phyloP scores from a whole-genome alignment of 495 filamentous ascomycete genomes.

The Eremomyces bilateralis region DNA sequence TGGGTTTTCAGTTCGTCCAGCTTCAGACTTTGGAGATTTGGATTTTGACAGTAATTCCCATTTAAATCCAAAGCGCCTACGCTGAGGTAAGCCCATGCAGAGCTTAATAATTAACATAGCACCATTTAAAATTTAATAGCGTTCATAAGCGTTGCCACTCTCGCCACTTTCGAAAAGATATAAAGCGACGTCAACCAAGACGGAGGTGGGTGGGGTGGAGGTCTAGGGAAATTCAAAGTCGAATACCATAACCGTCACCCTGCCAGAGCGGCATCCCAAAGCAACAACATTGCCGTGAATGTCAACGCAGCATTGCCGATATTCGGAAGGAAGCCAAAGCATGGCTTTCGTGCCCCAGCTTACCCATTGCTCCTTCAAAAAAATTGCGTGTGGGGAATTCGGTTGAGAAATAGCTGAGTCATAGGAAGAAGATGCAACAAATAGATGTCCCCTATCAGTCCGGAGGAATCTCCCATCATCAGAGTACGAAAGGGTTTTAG shows the following conservation, averaged over 20 bases:
- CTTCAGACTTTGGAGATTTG: too few relatives aligned
- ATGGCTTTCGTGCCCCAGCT: neutral
- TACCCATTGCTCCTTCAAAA: slow-evolving; percentile 2
- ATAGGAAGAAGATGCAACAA: neutral
- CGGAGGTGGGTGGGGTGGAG: slow-evolving; percentile 2
- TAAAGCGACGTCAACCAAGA: neutral
- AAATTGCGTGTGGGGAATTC: neutral
- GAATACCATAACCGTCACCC: slow-evolving; percentile 1
- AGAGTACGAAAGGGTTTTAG: slow-evolving; percentile 1
- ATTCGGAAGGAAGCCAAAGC: too few relatives aligned
- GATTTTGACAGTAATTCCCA: too few relatives aligned
- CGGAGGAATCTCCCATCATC: slow-evolving; percentile 3
- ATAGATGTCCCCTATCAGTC: slow-evolving; percentile 1
- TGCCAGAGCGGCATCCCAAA: slow-evolving; percentile 1
- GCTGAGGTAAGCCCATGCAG: too few relatives aligned
- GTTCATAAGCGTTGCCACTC: too few relatives aligned
- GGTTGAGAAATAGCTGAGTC: neutral
- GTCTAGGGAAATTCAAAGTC: neutral
- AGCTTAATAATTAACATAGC: too few relatives aligned
- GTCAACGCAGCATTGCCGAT: neutral
- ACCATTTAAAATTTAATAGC: too few relatives aligned
- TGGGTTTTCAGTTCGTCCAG: too few relatives aligned
- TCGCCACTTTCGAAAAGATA: too few relatives aligned
- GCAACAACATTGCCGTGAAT: neutral
- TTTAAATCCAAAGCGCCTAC: too few relatives aligned